Evolutionary conservation across 2,329 filamentous ascomycete genomes (phyloP), one percentile per base, ranked within the genome.

Genomic region (Xylogone sp.): DNA sequence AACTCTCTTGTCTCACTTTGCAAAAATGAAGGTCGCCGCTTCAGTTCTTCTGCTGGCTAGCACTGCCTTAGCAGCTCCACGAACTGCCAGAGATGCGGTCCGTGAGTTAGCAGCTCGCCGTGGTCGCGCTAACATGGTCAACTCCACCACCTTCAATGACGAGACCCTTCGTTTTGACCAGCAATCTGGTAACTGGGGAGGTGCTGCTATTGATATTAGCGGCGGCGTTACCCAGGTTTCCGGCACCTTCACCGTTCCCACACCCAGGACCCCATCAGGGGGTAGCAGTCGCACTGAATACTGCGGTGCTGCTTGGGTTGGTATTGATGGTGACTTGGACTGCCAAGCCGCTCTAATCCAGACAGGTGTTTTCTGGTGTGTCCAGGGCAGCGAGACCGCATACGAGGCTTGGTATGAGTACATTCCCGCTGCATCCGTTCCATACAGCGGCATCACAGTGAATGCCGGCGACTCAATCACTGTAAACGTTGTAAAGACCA

Each of bases 351-450:
- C 77, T 10, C 79, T 82, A 47, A 65, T 82, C 4, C 78, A 82
- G 61, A 76, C 77, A 1, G 80, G 79, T n/a, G 64, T 83, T 31
- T 78, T 82, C 62, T 79, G 79, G 61, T 74, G 72, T 48, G 65
- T 76, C 43, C 55, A 71, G n/a, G 65, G 68, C 19, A 65, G 66
- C 20, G 52, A 59, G 1, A 69, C 72, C 2, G 67, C 61, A 9
- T 82, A 74, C 58, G 72, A 77, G 47, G 75, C 78, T 16, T 83
- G 80, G 78, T 82, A 78, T 57, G 79, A 82, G 62, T 83, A 78
- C 24, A 27, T 27, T 27, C 24, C 24, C 10, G 24, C 24, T 27
- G 78, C 80, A 75, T 58, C 79, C 79, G 1, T 74, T 79, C 8
- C n/a, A 6, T 39, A 18, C 13, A 39, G 13, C 13, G 68, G 68